Conservation (phyloP, 768 basidiomycete species). For the Agaricus bisporus region DNA sequence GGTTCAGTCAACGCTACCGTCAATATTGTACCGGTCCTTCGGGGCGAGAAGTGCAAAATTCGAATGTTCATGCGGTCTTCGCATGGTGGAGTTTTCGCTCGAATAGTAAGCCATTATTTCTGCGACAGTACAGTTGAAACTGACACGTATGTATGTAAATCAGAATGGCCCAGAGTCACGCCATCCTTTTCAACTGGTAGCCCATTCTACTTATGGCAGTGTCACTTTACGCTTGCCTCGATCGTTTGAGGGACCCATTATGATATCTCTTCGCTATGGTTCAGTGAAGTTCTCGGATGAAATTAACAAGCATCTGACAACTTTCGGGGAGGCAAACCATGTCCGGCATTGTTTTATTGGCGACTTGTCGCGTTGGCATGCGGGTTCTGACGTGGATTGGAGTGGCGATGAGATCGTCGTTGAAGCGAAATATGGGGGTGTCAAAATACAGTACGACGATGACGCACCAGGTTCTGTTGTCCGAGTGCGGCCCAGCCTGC, state of each 20-base stretch:
- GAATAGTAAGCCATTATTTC: slow-evolving; percentile 19
- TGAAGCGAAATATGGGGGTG: slow-evolving; percentile 29
- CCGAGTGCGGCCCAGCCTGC: slow-evolving; percentile 45
- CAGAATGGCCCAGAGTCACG: slow-evolving; percentile 13
- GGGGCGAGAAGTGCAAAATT: slow-evolving; percentile 13
- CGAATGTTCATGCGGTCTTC: slow-evolving; percentile 21
- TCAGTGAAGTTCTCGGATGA: slow-evolving; percentile 27
- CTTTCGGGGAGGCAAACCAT: slow-evolving; percentile 24
- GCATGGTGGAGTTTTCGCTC: slow-evolving; percentile 23
- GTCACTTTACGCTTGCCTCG: slow-evolving; percentile 32
- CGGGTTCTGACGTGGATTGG: slow-evolving; percentile 25
- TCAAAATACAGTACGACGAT: slow-evolving; percentile 32
- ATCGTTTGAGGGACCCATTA: slow-evolving; percentile 33
- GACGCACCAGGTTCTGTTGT: slow-evolving; percentile 21
- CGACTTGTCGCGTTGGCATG: slow-evolving; percentile 24
- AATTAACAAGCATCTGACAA: slow-evolving; percentile 23
- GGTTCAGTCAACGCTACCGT: slow-evolving; percentile 22
- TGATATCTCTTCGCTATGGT: slow-evolving; percentile 27
- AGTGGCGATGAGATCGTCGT: slow-evolving; percentile 32
- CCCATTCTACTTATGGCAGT: slow-evolving; percentile 23
- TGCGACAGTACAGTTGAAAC: neutral
- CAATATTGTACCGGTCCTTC: slow-evolving; percentile 7
- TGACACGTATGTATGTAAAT: neutral
- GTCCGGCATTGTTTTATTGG: slow-evolving; percentile 36
- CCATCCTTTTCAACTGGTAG: slow-evolving; percentile 19